Evolutionary conservation across 371 early-diverging fungal genomes (phyloP).

Genomic region (Mucor ambiguus): DNA sequence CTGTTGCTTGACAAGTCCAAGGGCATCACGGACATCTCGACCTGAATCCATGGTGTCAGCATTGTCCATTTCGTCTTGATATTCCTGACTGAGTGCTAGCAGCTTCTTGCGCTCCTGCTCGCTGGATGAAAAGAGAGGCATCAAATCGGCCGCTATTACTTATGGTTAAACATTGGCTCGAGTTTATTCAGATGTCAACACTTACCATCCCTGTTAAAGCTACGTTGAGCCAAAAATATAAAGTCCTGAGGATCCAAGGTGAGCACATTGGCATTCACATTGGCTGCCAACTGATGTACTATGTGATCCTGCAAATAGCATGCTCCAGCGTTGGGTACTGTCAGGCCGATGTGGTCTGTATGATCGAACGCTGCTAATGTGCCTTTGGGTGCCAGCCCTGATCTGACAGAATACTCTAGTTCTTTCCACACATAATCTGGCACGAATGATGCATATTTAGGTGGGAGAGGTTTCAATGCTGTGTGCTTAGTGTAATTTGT

Average conservation of each 20-base stretch:
- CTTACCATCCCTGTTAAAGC: constrained; percentile 31
- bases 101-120: constrained; percentile 23
- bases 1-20: background rate
- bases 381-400: constrained; percentile 38
- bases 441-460: constrained; percentile 20
- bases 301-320: constrained; percentile 43
- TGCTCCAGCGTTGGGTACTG: constrained; percentile 35
- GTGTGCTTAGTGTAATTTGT: constrained; percentile 12
- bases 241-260: constrained; percentile 54
- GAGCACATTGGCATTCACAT: constrained; percentile 34
- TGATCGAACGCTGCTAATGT: constrained; percentile 31
- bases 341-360: constrained; percentile 37
- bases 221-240: constrained; percentile 43
- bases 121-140: constrained; percentile 18
- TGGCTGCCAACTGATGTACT: constrained; percentile 28
- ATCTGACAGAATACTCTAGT: constrained; percentile 25
- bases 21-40: background rate
- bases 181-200: constrained; percentile 3
- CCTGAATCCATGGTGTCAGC: constrained; percentile 6
- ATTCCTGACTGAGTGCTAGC: constrained; percentile 15
- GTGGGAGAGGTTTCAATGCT: constrained; percentile 5
- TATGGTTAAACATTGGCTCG: background rate
- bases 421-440: constrained; percentile 40
- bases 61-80: background rate
- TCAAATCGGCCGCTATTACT: constrained; percentile 11